phyloP scores from a whole-genome alignment of 2,329 filamentous ascomycete genomes.

The Blastomyces percursus region DNA sequence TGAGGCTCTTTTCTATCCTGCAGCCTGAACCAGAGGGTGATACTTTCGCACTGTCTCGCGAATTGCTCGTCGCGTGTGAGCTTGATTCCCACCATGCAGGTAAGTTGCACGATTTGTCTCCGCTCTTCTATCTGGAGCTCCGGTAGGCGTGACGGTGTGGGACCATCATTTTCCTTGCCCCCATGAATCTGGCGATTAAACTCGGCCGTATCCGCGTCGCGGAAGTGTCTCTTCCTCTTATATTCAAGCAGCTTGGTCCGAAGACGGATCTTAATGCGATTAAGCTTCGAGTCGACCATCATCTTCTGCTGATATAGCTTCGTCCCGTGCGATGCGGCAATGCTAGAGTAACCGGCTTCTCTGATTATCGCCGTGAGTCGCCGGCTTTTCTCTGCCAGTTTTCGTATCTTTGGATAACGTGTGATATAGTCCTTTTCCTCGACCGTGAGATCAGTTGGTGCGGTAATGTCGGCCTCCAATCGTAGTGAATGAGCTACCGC shows the following conservation, averaged over 20 bases:
- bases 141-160: neutral
- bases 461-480: neutral
- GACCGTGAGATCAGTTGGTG: neutral
- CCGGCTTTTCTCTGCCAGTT: neutral
- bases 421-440: neutral
- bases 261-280: neutral
- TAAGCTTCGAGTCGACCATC: neutral
- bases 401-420: neutral
- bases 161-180: neutral
- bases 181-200: neutral
- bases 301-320: neutral
- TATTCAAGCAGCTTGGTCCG: constrained; percentile 1
- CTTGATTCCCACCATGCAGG: neutral
- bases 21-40: neutral
- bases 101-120: neutral
- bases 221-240: neutral
- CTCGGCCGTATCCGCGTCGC: neutral
- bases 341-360: neutral
- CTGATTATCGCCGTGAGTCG: neutral
- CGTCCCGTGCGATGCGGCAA: neutral
- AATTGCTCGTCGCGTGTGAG: neutral
- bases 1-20: neutral
- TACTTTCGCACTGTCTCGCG: neutral
- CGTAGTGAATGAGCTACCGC: neutral
- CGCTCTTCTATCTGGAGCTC: neutral